Evolutionary conservation across 805 yeast genomes (phyloP), one percentile per base, ranked within the genome.

Genomic region (Cyberlindnera samutprakarnensis): DNA sequence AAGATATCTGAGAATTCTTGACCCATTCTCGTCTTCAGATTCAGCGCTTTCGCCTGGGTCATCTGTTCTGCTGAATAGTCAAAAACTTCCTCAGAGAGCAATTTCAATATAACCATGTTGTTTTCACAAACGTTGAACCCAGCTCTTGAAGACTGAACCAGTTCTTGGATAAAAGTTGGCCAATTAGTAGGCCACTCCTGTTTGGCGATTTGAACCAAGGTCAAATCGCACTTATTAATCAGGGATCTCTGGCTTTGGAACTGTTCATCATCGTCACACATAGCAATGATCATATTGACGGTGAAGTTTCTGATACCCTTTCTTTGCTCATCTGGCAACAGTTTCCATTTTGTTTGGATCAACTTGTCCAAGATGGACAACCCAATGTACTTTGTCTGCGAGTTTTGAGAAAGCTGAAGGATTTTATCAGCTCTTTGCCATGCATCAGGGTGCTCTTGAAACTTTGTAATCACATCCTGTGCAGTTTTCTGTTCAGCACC

Each of bases 141-240:
- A 11, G 90, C 75, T 42, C 85, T 74, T 28, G 94, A 78, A 42
- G 94, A 79, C 38, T 70, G 73, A 28, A 90, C 92, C 35, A 92
- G 73, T 56, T 92, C 98, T 13, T 96, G 95, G 31, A 92, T 82
- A 51, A 92, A 92, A 49, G 80, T 83, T 14, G 97, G 97, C 99
- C 99, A 92, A 56, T 88, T 83, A 47, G 79, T 85, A 21, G 99
- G 99, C 99, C 99, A 92, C 56, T 92, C 99, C 61, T 92, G 97
- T 53, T 92, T 92, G 51, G 92, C 73, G 32, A 92, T 79, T 52
- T 88, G 94, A 23, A 92, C 98, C 49, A 92, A 66, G 12, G 97
- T 90, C 51, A 92, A 69, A 61, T 92, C 95, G 48, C 88, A 87
- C 58, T 92, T 92, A 64, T 82, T 85, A 53, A 92, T 85, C 51